These are phyloP conservation scores for Trypanosoma congolense DNA, from an alignment of 208 protist genomes.

Conservation along the genomic window DNA sequence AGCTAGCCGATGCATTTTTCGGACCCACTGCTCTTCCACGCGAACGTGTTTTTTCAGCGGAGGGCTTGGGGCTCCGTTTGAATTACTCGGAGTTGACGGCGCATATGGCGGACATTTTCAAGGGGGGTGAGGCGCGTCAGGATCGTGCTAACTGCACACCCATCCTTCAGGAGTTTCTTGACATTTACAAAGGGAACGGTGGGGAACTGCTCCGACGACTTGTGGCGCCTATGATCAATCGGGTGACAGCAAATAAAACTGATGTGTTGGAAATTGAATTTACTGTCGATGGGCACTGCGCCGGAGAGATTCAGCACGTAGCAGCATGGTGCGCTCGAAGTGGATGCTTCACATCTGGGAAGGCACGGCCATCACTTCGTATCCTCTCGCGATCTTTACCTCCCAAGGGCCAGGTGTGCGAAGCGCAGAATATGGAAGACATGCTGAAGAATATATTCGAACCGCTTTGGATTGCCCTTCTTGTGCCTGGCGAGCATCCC, in stretches of 20 bases:
- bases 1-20: conserved; percentile 20
- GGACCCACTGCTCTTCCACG: conserved; percentile 13
- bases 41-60: conserved; percentile 32
- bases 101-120: conserved; percentile 19
- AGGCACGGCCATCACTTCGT: conserved; percentile 39
- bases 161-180: conserved; percentile 46
- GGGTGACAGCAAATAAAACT: conserved; percentile 20
- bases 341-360: conserved; percentile 34
- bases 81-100: conserved; percentile 27
- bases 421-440: conserved; percentile 30
- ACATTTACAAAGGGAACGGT: conserved; percentile 26
- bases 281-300: conserved; percentile 43
- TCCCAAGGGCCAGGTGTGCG: neutral
- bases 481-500: conserved; percentile 72
- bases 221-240: conserved; percentile 37
- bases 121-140: conserved; percentile 17
- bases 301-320: conserved; percentile 47
- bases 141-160: conserved; percentile 16
- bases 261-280: conserved; percentile 67
- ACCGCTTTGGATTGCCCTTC: conserved; percentile 95
- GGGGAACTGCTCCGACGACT: conserved; percentile 44
- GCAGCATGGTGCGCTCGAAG: conserved; percentile 57
- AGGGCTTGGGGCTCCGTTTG: conserved; percentile 50
- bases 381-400: conserved; percentile 32
- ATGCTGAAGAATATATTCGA: conserved; percentile 95